Evolutionary conservation across 2,329 filamentous ascomycete species (phyloP).

Genomic region (Colletotrichum siamense): DNA sequence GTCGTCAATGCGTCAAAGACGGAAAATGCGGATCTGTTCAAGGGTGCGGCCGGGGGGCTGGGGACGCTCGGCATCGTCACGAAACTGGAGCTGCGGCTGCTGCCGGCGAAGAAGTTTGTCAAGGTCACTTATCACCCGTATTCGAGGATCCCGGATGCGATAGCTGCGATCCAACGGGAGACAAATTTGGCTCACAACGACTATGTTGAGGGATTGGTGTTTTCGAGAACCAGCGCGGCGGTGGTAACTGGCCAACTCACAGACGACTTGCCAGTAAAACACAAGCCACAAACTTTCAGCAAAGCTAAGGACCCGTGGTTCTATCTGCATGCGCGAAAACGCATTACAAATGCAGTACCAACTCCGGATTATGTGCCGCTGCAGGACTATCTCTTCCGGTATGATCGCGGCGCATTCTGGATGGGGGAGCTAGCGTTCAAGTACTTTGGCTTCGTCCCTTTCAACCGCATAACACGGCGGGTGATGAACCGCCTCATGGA

Average conservation of each 20-base stretch:
- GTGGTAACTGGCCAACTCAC: constrained; percentile 66
- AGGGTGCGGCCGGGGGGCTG: constrained; percentile 68
- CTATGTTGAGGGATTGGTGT: constrained; percentile 75
- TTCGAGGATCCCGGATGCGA: constrained; percentile 41
- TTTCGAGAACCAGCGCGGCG: constrained; percentile 57
- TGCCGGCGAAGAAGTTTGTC: constrained; percentile 60
- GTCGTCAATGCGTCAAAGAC: constrained; percentile 59
- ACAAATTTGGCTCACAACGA: constrained; percentile 51
- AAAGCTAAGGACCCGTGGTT: constrained; percentile 73
- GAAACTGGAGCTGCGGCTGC: constrained; percentile 64
- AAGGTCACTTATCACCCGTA: constrained; percentile 61
- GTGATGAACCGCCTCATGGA: constrained; percentile 68
- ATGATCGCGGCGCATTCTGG: constrained; percentile 75
- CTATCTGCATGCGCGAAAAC: constrained; percentile 64
- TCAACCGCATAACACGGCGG: constrained; percentile 67
- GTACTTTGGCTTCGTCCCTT: constrained; percentile 66
- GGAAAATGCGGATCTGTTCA: constrained; percentile 65
- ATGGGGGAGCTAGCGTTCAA: constrained; percentile 65
- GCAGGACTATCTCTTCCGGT: constrained; percentile 73
- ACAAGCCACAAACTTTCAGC: constrained; percentile 54
- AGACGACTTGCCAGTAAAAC: constrained; percentile 44
- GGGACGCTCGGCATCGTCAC: constrained; percentile 73
- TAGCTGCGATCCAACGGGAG: constrained; percentile 50
- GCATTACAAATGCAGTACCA: constrained; percentile 25
- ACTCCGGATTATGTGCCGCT: constrained; percentile 64